phyloP scores from a whole-genome alignment of 1,139 yeast genomes.

The Hemisphaericaspora xylofermentans region DNA sequence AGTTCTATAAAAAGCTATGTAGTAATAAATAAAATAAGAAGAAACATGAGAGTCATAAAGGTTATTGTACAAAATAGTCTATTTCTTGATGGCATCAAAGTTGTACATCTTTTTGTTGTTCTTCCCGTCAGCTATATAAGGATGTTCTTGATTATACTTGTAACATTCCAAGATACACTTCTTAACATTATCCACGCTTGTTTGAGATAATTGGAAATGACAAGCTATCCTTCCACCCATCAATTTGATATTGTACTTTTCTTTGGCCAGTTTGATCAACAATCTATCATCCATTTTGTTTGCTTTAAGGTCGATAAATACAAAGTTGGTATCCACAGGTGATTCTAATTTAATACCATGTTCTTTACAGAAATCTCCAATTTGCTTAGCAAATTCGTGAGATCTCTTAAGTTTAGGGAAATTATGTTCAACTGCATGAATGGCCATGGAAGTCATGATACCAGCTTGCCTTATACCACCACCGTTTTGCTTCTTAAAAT shows the following conservation, averaged over 20 bases:
- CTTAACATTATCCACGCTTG: conserved; percentile 66
- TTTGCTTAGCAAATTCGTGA: conserved; percentile 65
- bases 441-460: conserved; percentile 78
- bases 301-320: conserved; percentile 66
- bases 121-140: conserved; percentile 21
- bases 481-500: conserved; percentile 90
- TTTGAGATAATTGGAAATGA: conserved; percentile 74
- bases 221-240: conserved; percentile 80
- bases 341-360: conserved; percentile 53
- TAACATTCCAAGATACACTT: conserved; percentile 58
- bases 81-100: conserved; percentile 23
- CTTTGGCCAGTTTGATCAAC: conserved; percentile 53
- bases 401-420: conserved; percentile 59
- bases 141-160: conserved; percentile 37
- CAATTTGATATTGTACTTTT: conserved; percentile 60
- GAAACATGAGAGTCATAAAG: neutral
- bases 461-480: conserved; percentile 96
- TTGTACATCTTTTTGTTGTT: conserved; percentile 35
- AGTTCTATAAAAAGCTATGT: neutral
- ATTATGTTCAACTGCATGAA: conserved; percentile 73
- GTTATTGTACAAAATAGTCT: neutral
- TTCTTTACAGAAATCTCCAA: conserved; percentile 60
- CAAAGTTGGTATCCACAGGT: conserved; percentile 87
- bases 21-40: neutral
- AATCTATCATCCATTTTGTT: conserved; percentile 56